phyloP scores from a whole-genome alignment of 768 basidiomycete species.

The Tephrocybe sp. region DNA sequence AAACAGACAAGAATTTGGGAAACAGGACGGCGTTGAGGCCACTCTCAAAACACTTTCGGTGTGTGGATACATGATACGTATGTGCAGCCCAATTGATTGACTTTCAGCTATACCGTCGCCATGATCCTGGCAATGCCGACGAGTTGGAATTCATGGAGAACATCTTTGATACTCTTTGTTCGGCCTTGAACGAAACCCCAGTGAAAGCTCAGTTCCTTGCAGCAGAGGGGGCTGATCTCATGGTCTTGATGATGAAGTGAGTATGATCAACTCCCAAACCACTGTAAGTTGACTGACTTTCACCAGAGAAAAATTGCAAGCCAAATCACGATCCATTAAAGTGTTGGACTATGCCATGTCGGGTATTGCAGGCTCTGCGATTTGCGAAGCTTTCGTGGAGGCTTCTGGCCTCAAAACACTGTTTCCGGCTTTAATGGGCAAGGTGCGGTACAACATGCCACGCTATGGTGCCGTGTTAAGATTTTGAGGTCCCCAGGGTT shows the following conservation, averaged over 20 bases:
- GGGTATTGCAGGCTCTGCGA: conserved; percentile 60
- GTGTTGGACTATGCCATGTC: conserved; percentile 90
- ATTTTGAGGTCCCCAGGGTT: conserved; percentile 28
- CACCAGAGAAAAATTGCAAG: conserved; percentile 83
- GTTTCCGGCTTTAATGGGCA: conserved; percentile 93
- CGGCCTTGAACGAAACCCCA: conserved; percentile 73
- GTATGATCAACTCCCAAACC: conserved; percentile 25
- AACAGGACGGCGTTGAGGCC: conserved; percentile 77
- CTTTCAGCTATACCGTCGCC: conserved; percentile 78
- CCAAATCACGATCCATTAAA: conserved; percentile 85
- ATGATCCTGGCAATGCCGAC: conserved; percentile 83
- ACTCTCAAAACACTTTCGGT: conserved; percentile 81
- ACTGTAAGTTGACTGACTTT: neutral
- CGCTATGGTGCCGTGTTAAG: conserved; percentile 14
- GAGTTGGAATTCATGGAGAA: conserved; percentile 99
- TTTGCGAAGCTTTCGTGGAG: conserved; percentile 87
- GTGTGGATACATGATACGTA: conserved; percentile 28
- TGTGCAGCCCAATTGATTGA: conserved; percentile 5
- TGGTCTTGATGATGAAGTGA: conserved; percentile 98
- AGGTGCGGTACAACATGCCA: conserved; percentile 44
- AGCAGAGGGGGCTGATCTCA: conserved; percentile 92
- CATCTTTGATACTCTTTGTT: conserved; percentile 87
- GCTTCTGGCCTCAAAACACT: conserved; percentile 85
- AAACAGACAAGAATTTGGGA: conserved; percentile 69
- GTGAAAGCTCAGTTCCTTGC: conserved; percentile 84